Conservation (phyloP, 371 early-diverging fungal species). For the Actinomortierella wolfii region DNA sequence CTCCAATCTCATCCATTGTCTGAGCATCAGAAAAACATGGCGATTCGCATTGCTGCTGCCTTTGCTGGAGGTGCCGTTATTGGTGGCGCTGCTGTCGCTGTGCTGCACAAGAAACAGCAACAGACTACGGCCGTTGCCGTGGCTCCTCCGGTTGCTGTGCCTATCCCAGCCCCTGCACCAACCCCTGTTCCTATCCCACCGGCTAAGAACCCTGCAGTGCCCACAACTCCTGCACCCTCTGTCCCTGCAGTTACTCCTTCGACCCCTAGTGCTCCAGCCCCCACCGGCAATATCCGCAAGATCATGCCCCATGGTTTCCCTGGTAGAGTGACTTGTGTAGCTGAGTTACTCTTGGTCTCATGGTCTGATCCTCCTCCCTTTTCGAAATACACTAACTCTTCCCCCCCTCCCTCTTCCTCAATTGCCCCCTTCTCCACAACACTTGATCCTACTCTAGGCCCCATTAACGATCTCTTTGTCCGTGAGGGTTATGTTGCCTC, state of each 20-base stretch:
- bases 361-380: no score
- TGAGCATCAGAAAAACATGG: constrained; percentile 17
- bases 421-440: no score
- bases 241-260: constrained; percentile 20
- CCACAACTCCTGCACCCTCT: constrained; percentile 4
- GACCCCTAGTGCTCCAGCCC: constrained; percentile 7
- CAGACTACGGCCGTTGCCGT: constrained; percentile 5
- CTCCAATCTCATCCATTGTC: background rate
- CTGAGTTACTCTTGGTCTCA: no score
- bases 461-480: constrained; percentile 53
- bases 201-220: background rate
- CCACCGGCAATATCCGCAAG: constrained; percentile 19
- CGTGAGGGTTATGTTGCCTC: constrained; percentile 48
- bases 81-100: constrained; percentile 33
- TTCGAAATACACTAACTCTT: no score
- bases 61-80: constrained; percentile 44
- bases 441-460: no score
- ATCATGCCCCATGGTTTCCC: constrained; percentile 46
- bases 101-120: constrained; percentile 33
- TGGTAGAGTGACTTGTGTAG: constrained; percentile 9
- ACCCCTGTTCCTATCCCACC: constrained; percentile 8
- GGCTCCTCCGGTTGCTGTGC: constrained; percentile 7
- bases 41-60: constrained; percentile 39
- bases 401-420: no score
- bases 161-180: constrained; percentile 7